Evolutionary conservation across 2,329 filamentous ascomycete genomes (phyloP).

Genomic region (Colletotrichum incanum): DNA sequence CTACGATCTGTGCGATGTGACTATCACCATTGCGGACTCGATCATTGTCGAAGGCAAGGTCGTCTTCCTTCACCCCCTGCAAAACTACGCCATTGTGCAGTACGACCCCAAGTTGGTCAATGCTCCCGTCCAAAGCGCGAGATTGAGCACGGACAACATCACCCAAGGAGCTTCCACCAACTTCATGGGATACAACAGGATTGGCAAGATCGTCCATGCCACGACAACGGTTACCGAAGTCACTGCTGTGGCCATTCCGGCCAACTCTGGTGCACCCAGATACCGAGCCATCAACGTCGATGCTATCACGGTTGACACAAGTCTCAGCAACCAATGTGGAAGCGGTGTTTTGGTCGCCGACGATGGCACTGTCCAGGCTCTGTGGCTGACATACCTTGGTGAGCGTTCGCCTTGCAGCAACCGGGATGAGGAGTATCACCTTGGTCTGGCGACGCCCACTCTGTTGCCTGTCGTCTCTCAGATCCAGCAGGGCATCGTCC

Average conservation of each 20-base stretch:
- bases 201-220: slow-evolving; percentile 91
- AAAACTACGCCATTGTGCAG: slow-evolving; percentile 96
- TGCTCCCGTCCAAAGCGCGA: slow-evolving; percentile 91
- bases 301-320: slow-evolving; percentile 96
- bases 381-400: slow-evolving; percentile 97
- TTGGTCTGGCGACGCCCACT: slow-evolving; percentile 90
- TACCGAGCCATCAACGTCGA: slow-evolving; percentile 97
- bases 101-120: slow-evolving; percentile 96
- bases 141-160: slow-evolving; percentile 84
- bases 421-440: slow-evolving; percentile 96
- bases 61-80: slow-evolving; percentile 94
- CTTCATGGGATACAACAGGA: slow-evolving; percentile 98
- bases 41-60: slow-evolving; percentile 96
- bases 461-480: slow-evolving; percentile 90
- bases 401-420: slow-evolving; percentile 85
- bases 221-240: slow-evolving; percentile 98
- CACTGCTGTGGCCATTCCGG: slow-evolving; percentile 95
- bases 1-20: slow-evolving; percentile 97
- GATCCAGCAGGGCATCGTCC: slow-evolving; percentile 84
- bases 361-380: slow-evolving; percentile 92
- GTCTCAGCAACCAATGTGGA: slow-evolving; percentile 90
- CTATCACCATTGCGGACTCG: slow-evolving; percentile 95
- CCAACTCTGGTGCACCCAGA: slow-evolving; percentile 90
- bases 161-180: slow-evolving; percentile 95
- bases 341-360: slow-evolving; percentile 93